These are phyloP conservation scores for Ceratocystis huliohia DNA, from an alignment of 2,329 filamentous ascomycete species.

Conservation along the genomic window DNA sequence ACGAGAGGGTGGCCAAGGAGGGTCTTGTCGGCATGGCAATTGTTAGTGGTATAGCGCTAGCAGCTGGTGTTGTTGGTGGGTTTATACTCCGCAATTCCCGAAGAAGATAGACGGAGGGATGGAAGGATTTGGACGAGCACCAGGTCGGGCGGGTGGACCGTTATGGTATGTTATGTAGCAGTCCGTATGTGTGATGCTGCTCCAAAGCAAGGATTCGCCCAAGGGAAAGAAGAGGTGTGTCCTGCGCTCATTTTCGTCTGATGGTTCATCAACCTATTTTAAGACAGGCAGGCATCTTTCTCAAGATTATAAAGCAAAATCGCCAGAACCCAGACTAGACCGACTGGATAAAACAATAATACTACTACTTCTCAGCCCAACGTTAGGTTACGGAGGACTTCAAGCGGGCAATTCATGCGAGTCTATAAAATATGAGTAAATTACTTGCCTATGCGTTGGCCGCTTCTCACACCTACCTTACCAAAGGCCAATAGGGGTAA, in stretches of 20 bases:
- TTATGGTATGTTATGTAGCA: too few species aligned
- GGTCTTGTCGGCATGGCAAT: constrained; percentile 90
- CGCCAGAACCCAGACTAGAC: too few species aligned
- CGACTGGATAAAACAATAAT: too few species aligned
- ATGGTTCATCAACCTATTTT: not conserved
- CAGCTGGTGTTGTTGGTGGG: constrained; percentile 83
- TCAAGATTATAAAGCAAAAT: not conserved
- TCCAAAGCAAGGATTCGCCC: not conserved
- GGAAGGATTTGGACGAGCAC: not conserved
- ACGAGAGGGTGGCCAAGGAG: constrained; percentile 92
- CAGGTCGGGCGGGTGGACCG: not conserved
- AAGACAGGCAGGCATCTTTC: not conserved
- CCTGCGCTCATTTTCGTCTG: not conserved
- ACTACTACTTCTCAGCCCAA: not conserved
- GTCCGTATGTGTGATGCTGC: not conserved
- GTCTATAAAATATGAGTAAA: not conserved
- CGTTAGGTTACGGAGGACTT: not conserved
- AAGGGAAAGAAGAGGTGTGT: too few species aligned
- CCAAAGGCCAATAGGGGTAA: not conserved
- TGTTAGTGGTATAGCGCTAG: constrained; percentile 81
- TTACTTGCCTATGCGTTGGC: not conserved
- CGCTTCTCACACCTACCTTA: not conserved
- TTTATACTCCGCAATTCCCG: constrained; percentile 68
- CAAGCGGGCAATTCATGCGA: not conserved
- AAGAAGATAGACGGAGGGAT: constrained; percentile 34